A percentile compares a stretch with the other conserved stretches of the same genome.
phyloP scores from a whole-genome alignment of 345 rosid genomes.

The Turnera subulata region DNA sequence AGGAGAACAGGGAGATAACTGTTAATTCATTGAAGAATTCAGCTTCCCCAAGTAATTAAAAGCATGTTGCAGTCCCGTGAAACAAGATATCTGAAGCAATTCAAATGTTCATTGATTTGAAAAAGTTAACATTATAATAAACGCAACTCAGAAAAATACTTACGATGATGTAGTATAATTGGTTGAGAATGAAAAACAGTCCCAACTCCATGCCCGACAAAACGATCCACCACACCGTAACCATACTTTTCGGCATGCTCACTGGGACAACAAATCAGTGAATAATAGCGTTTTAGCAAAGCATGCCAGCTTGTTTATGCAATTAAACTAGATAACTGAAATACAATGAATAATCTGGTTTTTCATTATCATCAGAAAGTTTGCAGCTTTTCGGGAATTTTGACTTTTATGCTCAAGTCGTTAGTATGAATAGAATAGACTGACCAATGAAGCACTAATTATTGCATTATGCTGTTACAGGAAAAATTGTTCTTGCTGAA shows the following conservation, averaged over 20 bases:
- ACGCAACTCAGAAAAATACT: slow-evolving; percentile 40
- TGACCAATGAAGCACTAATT: too few relatives aligned
- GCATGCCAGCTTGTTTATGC: too few relatives aligned
- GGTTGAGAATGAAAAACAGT: slow-evolving; percentile 82
- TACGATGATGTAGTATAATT: slow-evolving; percentile 70
- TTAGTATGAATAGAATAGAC: too few relatives aligned
- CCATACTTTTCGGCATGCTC: slow-evolving; percentile 90
- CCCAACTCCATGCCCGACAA: slow-evolving; percentile 96
- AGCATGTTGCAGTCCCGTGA: neutral
- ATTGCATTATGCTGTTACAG: too few relatives aligned
- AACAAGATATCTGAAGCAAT: neutral
- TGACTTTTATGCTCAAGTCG: too few relatives aligned
- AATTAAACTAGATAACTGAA: too few relatives aligned
- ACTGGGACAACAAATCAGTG: slow-evolving; percentile 33
- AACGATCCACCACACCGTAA: slow-evolving; percentile 81
- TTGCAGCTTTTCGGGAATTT: too few relatives aligned
- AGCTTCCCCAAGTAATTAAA: neutral
- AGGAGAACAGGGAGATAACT: too few relatives aligned
- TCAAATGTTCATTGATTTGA: neutral
- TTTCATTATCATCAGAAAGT: too few relatives aligned
- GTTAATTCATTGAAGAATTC: neutral
- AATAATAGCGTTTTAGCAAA: too few relatives aligned
- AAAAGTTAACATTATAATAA: neutral
- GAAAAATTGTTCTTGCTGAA: too few relatives aligned
- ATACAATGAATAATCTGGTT: too few relatives aligned